These are phyloP conservation scores for Metrosideros polymorpha DNA, from an alignment of 441 rosid species.

Conservation along the genomic window DNA sequence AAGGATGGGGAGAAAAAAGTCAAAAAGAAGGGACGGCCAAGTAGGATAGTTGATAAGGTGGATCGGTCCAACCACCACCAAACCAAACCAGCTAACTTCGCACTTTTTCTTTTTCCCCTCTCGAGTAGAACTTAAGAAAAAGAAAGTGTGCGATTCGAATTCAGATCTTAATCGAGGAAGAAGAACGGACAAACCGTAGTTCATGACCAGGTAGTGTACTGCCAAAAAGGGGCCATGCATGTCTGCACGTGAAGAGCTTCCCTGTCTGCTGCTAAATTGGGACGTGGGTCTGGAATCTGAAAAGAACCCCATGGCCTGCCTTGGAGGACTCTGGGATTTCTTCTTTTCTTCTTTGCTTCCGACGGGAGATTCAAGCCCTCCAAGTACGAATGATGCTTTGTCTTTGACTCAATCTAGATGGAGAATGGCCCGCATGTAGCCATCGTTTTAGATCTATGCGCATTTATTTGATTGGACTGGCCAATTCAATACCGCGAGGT, in stretches of 20 bases:
- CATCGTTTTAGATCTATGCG: neutral
- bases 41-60: neutral
- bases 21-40: neutral
- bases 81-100: neutral
- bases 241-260: neutral
- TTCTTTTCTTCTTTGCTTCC: neutral
- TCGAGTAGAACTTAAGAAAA: neutral
- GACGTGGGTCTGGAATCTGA: neutral
- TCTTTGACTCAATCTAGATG: neutral
- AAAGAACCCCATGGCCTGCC: neutral
- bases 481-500: neutral
- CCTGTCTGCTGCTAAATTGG: neutral
- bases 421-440: neutral
- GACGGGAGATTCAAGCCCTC: neutral
- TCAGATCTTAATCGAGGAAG: neutral
- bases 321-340: neutral
- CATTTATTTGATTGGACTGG: neutral
- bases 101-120: neutral
- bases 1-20: neutral
- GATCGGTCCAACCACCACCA: neutral
- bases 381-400: neutral
- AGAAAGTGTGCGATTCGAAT: neutral
- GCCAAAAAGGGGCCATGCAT: neutral
- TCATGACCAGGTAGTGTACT: neutral
- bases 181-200: neutral